A percentile compares a stretch with the other conserved stretches of the same genome.
Evolutionary conservation across 768 basidiomycete species (phyloP).

Genomic region (Leccinum fibrillosum): DNA sequence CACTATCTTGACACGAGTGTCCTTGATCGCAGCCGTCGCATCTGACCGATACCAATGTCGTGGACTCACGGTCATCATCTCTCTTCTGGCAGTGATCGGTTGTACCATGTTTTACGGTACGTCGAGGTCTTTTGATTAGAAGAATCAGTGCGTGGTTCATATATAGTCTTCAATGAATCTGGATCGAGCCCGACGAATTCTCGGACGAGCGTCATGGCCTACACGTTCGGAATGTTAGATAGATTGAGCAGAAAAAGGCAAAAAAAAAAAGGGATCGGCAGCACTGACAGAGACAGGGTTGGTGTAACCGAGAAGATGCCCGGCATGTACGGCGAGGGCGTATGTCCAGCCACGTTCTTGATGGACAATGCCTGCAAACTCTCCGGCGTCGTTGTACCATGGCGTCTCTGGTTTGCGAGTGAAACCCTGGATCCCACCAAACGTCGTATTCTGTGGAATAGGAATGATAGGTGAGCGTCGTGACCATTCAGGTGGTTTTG

Average conservation of each 20-base stretch:
- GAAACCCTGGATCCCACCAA: constrained; percentile 75
- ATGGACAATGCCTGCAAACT: constrained; percentile 66
- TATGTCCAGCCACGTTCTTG: constrained; percentile 66
- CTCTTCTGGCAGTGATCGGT: constrained; percentile 45
- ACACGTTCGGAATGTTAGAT: not conserved
- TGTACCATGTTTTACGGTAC: constrained; percentile 53
- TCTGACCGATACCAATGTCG: constrained; percentile 55
- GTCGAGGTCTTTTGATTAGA: constrained; percentile 5
- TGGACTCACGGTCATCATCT: constrained; percentile 45
- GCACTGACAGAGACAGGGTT: constrained; percentile 45
- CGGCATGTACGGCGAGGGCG: constrained; percentile 35
- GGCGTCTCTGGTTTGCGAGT: constrained; percentile 64
- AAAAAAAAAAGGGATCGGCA: not conserved
- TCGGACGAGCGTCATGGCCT: constrained; percentile 61
- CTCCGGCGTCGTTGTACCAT: constrained; percentile 58
- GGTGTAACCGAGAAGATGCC: constrained; percentile 38
- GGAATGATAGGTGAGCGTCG: not conserved
- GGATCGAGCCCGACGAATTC: constrained; percentile 47
- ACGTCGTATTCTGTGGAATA: constrained; percentile 63
- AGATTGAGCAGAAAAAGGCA: not conserved
- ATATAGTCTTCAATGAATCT: not conserved
- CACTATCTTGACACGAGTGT: constrained; percentile 24
- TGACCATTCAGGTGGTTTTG: not conserved
- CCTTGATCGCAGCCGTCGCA: constrained; percentile 40
- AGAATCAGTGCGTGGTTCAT: not conserved